Evolutionary conservation across 495 filamentous ascomycete species (phyloP), one percentile per base, ranked within the genome.

Genomic region (Tuber aestivum): DNA sequence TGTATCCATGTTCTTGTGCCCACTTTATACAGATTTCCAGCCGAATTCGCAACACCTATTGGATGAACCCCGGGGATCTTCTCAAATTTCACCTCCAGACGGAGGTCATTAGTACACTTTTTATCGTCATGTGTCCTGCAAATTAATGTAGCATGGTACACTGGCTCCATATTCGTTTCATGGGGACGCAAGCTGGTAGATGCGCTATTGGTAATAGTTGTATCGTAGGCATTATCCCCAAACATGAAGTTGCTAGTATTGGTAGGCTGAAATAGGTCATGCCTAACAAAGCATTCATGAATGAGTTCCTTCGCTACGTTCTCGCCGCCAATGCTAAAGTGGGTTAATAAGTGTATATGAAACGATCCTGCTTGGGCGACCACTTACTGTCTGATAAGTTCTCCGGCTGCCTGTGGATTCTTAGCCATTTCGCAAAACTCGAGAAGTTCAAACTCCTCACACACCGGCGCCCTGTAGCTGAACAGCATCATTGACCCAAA

Each of bases 401-500:
- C 82, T 21, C 76, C 76, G 44, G 27, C 35, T 23, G 75, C 77
- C 68, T 77, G 50, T 20, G 78, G 38, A n/a, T 79, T 74, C 20
- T 75, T 77, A 32, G 78, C 72, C 42, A 73, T 78, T 5, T 16
- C 9, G 27, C 56, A 56, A 48, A 81, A 83, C 27, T 77, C 76
- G 12, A 83, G 38, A 44, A 73, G 32, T 41, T 79, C 79, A 9
- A 70, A 21, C 8, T 70, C 78, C 48, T 71, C 48, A 68, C 41
- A 72, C 21, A 74, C 56, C 12, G 71, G 69, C 21, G n/a, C 32
- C 68, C 44, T 72, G 78, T 83, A 81, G 37, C 69, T 74, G 40
- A 77, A 83, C 37, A 83, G 61, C 23, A 83, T 77, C 73, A 83
- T 68, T 7, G 71, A 74, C 38, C 82, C 82, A 72, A 83, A 79